These are phyloP conservation scores for Potentilla sterilis DNA, from an alignment of 306 rosid genomes.

Conservation along the genomic window DNA sequence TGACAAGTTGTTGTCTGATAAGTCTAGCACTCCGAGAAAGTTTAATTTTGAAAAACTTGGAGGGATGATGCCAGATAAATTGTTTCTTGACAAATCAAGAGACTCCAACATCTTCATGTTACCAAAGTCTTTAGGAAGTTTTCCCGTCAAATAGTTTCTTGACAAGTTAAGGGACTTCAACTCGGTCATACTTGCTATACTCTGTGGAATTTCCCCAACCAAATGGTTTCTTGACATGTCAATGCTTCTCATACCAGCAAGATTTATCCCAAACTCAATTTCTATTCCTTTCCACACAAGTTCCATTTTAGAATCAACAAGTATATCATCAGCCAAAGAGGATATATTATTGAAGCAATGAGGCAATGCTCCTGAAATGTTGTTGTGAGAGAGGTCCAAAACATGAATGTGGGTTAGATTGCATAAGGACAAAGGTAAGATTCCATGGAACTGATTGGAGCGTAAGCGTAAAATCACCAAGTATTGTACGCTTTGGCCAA, in stretches of 20 bases:
- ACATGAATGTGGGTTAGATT: not conserved
- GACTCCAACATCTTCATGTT: no score
- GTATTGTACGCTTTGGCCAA: not conserved
- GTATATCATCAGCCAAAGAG: conserved; percentile 11
- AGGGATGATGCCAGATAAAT: not conserved
- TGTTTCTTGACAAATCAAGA: not conserved
- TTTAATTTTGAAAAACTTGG: not conserved
- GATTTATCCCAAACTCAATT: not conserved
- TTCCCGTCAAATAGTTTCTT: no score
- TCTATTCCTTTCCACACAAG: not conserved
- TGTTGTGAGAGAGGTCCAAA: conserved; percentile 21
- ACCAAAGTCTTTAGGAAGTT: no score
- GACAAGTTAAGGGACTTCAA: no score
- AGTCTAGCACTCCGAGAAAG: not conserved
- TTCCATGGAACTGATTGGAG: conserved; percentile 17
- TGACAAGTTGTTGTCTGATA: not conserved
- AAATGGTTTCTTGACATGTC: not conserved
- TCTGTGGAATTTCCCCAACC: not conserved
- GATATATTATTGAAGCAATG: conserved; percentile 17
- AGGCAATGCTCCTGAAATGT: conserved; percentile 14
- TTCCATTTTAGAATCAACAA: no score
- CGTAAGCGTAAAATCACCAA: not conserved
- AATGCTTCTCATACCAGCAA: not conserved
- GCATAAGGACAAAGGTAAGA: conserved; percentile 16
- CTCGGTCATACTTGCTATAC: no score